Evolutionary conservation across 129 eudicot species (phyloP), one percentile per base, ranked within the genome.

Genomic region (Flaveria bidentis): DNA sequence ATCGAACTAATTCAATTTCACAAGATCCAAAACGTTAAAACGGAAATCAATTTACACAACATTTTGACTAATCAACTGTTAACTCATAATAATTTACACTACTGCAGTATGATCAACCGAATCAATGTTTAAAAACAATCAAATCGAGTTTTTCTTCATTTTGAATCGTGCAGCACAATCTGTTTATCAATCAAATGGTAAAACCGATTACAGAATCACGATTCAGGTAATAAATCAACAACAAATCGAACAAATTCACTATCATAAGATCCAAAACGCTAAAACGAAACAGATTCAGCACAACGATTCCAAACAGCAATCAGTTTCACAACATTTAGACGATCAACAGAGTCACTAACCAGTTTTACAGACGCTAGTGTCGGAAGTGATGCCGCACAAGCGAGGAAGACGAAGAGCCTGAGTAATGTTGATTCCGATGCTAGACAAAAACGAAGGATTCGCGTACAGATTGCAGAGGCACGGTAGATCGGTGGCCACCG

Each of bases 401-500:
- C 13, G 25, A n/a, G 91, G 86, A 46, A 89, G 84, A 28, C 20
- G 49, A 41, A 86, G 73, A 15, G 94, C 88, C 47, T 86, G 82
- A 12, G 82, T 50, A 58, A 84, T 45, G 68, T 86, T 82, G 51
- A 86, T 67, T 9, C 83, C 87, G 6, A 82, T 4, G 13, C 44
- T 25, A 18, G 72, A 15, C 44, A 88, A 61, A 18, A 86, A 44
- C 0, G 58, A 5, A 18, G 90, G 90, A 60, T 83, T 82, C 46
- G 45, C 39, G 25, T 83, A 85, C 15, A 88, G 74, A 46, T 71
- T 80, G 58, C 94, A 88, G 5, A 88, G 69, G 69, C 96, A 90
- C 6, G 41, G 23, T 9, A 90, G 84, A 65, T 87, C 85, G 8
- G 33, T 87, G 1, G 80, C 47, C 50, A 90, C 81, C 1, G 91